Conservation (phyloP, 139 green algal genomes). For the Ettlia oleoabundans region DNA sequence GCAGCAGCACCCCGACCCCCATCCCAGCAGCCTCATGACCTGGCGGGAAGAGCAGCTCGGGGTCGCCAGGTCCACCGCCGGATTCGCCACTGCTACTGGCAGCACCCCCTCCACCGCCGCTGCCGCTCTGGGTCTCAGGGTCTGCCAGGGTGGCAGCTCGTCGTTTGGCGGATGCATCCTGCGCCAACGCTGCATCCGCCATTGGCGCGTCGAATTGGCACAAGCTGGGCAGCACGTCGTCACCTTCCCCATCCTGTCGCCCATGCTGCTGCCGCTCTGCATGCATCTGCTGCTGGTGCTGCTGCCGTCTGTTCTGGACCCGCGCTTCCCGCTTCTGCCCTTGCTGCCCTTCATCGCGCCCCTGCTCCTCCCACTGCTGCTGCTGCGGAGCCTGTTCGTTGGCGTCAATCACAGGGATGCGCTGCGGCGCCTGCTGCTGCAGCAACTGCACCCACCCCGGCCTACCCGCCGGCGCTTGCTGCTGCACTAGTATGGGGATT, state of each 20-base stretch:
- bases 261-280: neutral
- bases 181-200: slow-evolving; percentile 6
- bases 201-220: neutral
- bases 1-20: too few species aligned
- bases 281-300: too few species aligned
- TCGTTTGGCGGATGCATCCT: slow-evolving; percentile 10
- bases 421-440: neutral
- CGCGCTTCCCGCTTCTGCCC: neutral
- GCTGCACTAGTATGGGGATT: slow-evolving; percentile 3
- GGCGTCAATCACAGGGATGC: slow-evolving; percentile 19
- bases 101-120: neutral
- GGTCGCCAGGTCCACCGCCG: neutral
- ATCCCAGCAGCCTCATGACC: too few species aligned
- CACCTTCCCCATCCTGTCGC: neutral
- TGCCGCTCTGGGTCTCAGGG: neutral
- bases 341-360: neutral
- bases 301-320: neutral
- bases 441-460: neutral
- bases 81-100: neutral
- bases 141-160: neutral
- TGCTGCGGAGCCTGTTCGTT: neutral
- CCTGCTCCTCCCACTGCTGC: neutral
- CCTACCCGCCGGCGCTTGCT: neutral
- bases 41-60: slow-evolving; percentile 13
- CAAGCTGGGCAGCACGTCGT: neutral